Evolutionary conservation across 2,329 filamentous ascomycete genomes (phyloP).

Genomic region (Pseudogymnoascus sp.): DNA sequence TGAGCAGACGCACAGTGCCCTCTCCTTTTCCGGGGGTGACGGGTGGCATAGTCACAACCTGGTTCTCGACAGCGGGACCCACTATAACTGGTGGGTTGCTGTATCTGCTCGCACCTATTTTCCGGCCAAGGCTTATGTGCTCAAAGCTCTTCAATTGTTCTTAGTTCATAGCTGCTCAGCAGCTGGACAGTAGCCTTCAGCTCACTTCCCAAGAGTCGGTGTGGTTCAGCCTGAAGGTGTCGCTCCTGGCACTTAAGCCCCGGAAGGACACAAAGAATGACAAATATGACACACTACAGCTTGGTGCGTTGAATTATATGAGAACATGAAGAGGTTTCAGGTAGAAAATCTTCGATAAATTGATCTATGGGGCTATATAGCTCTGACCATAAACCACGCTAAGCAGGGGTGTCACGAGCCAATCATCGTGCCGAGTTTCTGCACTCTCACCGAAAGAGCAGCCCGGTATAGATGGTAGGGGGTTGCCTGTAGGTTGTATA

Average conservation of each 20-base stretch:
- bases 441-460: not conserved
- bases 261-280: constrained; percentile 8
- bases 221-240: constrained; percentile 4
- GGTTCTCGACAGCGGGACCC: not conserved
- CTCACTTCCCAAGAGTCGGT: constrained; percentile 6
- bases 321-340: not conserved
- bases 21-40: not conserved
- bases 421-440: not conserved
- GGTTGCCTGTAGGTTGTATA: too few species aligned
- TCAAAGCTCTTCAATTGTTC: constrained; percentile 4
- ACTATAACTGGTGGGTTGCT: not conserved
- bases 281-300: constrained; percentile 8
- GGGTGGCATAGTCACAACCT: not conserved
- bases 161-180: constrained; percentile 7
- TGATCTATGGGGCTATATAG: not conserved
- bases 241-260: not conserved
- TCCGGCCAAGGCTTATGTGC: constrained; percentile 1
- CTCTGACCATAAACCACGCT: not conserved
- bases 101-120: not conserved
- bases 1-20: not conserved
- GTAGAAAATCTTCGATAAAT: not conserved
- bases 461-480: too few species aligned
- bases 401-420: not conserved
- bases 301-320: constrained; percentile 8
- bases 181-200: constrained; percentile 5